Percentiles rank a stretch among this genome's conserved stretches.
Conservation (phyloP, 129 eudicot genomes). For the Dittrichia graveolens region DNA sequence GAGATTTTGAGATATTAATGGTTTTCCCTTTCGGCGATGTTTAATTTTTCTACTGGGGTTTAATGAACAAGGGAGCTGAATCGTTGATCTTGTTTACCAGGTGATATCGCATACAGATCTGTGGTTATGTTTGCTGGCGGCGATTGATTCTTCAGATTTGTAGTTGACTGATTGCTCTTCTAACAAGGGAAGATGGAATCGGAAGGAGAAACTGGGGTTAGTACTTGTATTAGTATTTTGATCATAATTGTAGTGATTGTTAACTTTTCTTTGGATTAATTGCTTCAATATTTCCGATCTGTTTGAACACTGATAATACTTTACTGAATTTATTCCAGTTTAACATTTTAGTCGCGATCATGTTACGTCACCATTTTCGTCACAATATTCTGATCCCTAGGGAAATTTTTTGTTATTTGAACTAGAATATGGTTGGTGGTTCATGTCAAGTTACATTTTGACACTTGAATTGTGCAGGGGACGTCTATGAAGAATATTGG, state of each 20-base stretch:
- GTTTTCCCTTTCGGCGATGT: not conserved
- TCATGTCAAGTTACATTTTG: constrained; percentile 10
- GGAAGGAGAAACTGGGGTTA: constrained; percentile 80
- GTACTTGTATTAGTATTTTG: constrained; percentile 20
- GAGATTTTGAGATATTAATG: not conserved
- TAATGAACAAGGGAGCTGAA: constrained; percentile 19
- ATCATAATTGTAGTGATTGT: not conserved
- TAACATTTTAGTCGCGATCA: constrained; percentile 22
- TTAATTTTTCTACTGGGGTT: not conserved
- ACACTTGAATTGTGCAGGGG: constrained; percentile 46
- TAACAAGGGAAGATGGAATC: constrained; percentile 58
- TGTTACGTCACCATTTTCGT: not conserved
- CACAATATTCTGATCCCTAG: not conserved
- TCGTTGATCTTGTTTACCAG: not conserved
- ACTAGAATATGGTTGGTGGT: not conserved
- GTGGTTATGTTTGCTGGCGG: constrained; percentile 43
- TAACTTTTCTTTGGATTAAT: not conserved
- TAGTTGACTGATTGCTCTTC: constrained; percentile 27
- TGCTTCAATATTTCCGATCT: constrained; percentile 17
- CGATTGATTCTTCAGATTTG: constrained; percentile 14
- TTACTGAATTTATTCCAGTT: constrained; percentile 14
- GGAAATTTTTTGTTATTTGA: not conserved
- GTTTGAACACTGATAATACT: not conserved
- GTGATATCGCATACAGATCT: constrained; percentile 25
- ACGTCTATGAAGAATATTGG: constrained; percentile 64